Conservation (phyloP, 495 filamentous ascomycete species). For the Penicillium turbatum region DNA sequence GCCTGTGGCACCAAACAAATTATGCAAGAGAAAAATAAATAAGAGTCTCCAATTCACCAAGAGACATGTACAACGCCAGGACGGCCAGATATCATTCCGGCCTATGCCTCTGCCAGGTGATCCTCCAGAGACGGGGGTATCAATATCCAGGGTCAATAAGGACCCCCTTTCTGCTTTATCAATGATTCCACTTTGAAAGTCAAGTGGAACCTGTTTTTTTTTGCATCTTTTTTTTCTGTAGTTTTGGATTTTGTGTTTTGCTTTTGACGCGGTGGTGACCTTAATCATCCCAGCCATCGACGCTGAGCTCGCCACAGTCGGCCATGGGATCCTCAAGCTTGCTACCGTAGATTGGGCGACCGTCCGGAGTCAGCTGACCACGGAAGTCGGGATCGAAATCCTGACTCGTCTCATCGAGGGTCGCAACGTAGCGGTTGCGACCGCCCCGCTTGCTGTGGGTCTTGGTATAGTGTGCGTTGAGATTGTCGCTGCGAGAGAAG, state of each 20-base stretch:
- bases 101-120: constrained; percentile 23
- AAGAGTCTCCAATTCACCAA: constrained; percentile 17
- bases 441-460: constrained; percentile 48
- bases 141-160: constrained; percentile 14
- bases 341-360: constrained; percentile 39
- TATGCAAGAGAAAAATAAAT: constrained; percentile 26
- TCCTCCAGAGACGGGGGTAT: constrained; percentile 28
- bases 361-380: constrained; percentile 41
- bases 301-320: constrained; percentile 34
- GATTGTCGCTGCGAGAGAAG: constrained; percentile 47
- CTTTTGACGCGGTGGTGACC: neutral
- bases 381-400: constrained; percentile 47
- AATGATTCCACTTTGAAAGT: constrained; percentile 8
- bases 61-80: constrained; percentile 38
- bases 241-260: constrained; percentile 18
- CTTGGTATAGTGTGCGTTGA: constrained; percentile 48
- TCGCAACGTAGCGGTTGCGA: constrained; percentile 46
- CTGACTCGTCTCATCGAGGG: constrained; percentile 42
- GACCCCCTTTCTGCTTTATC: constrained; percentile 3
- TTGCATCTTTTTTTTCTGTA: constrained; percentile 9
- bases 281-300: constrained; percentile 37
- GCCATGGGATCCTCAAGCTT: constrained; percentile 39
- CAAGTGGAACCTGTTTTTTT: constrained; percentile 3
- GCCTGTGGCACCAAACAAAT: constrained; percentile 23
- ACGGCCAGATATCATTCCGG: constrained; percentile 22